A percentile compares a stretch with the other conserved stretches of the same genome.
phyloP scores from a whole-genome alignment of 139 green algal genomes.

The Astrephomene gubernaculifera region DNA sequence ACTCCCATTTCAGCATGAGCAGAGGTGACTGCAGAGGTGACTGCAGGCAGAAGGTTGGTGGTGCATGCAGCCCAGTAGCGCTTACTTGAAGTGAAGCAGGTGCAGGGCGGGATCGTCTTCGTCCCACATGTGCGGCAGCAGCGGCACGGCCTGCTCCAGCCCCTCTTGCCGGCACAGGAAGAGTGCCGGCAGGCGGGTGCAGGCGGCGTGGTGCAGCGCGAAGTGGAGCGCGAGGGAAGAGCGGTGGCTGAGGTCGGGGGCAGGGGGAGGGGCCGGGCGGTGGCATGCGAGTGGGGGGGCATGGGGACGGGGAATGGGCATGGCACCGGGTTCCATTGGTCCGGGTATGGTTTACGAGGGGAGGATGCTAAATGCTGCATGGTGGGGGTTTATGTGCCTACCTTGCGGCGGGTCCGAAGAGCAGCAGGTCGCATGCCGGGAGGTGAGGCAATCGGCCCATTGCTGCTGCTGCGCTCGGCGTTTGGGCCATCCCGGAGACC shows the following conservation, averaged over 20 bases:
- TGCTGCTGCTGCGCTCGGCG: background rate
- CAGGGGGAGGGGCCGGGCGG: background rate
- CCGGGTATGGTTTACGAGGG: too few relatives aligned
- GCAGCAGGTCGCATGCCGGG: background rate
- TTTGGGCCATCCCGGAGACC: background rate
- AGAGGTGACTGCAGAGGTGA: background rate
- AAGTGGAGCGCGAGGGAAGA: slow-evolving; percentile 41
- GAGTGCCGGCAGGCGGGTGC: background rate
- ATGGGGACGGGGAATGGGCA: too few relatives aligned
- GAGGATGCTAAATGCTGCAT: too few relatives aligned
- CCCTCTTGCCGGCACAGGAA: slow-evolving; percentile 24
- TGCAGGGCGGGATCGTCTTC: background rate
- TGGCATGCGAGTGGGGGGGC: too few relatives aligned
- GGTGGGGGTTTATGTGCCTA: background rate
- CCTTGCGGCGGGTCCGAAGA: background rate
- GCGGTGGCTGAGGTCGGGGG: background rate
- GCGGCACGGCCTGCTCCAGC: slow-evolving; percentile 10
- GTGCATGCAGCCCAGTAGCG: background rate
- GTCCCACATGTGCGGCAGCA: slow-evolving; percentile 5
- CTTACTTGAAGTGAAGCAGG: slow-evolving; percentile 38
- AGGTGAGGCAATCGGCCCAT: background rate
- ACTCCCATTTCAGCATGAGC: too few relatives aligned
- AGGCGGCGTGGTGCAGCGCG: background rate
- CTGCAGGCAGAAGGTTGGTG: background rate
- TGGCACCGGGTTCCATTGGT: too few relatives aligned